Percentiles rank a stretch among this genome's conserved stretches.
Conservation (phyloP, 2,329 filamentous ascomycete genomes). For the Alternaria alternata region DNA sequence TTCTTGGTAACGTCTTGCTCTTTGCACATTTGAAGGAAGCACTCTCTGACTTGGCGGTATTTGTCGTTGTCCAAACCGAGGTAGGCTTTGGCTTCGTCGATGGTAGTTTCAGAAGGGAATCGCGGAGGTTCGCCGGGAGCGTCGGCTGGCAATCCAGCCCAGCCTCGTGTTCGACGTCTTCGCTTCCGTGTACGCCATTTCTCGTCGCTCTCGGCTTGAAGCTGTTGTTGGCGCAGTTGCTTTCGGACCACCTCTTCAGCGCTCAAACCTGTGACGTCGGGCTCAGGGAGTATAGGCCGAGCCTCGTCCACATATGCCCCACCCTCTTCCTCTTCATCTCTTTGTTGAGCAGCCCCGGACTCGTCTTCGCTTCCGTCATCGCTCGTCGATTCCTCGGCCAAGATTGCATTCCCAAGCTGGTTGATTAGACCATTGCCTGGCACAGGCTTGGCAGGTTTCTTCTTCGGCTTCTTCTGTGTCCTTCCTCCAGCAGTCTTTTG, state of each 20-base stretch:
- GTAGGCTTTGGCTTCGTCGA: constrained; percentile 78
- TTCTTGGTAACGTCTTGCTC: constrained; percentile 76
- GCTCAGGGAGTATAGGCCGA: constrained; percentile 9
- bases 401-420: constrained; percentile 40
- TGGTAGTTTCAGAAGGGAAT: constrained; percentile 83
- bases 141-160: constrained; percentile 72
- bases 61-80: constrained; percentile 69
- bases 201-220: constrained; percentile 68
- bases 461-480: constrained; percentile 24
- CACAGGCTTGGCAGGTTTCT: constrained; percentile 22
- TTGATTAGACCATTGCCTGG: constrained; percentile 33
- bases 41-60: constrained; percentile 71
- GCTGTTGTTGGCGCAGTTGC: constrained; percentile 43
- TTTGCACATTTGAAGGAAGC: constrained; percentile 75
- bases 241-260: constrained; percentile 36
- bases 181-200: constrained; percentile 71
- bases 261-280: constrained; percentile 22
- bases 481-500: constrained; percentile 36
- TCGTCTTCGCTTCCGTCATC: constrained; percentile 28
- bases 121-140: constrained; percentile 72
- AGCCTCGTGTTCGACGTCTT: constrained; percentile 72
- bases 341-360: not conserved
- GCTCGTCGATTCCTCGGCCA: constrained; percentile 30
- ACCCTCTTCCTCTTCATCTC: not conserved
- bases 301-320: constrained; percentile 10